Evolutionary conservation across 495 filamentous ascomycete genomes (phyloP).

Genomic region (Talaromyces adpressus): DNA sequence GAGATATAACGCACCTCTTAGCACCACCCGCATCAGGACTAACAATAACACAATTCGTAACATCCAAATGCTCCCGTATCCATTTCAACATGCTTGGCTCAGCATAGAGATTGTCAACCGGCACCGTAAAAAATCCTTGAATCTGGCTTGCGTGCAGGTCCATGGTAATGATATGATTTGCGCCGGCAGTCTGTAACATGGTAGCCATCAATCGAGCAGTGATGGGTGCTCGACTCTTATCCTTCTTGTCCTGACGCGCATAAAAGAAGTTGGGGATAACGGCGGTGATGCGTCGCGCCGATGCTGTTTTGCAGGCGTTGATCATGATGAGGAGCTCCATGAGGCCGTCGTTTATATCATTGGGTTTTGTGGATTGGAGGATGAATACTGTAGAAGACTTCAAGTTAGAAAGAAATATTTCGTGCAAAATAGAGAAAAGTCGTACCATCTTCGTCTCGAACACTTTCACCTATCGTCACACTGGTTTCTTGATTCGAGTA

Average conservation of each 20-base stretch:
- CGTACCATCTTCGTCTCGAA: constrained; percentile 90
- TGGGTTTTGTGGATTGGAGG: constrained; percentile 88
- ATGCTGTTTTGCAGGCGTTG: constrained; percentile 95
- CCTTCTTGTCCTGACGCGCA: constrained; percentile 99
- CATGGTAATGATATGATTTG: constrained; percentile 84
- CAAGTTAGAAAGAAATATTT: background rate
- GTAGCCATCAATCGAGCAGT: constrained; percentile 93
- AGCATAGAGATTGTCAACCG: constrained; percentile 94
- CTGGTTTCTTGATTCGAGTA: constrained; percentile 98
- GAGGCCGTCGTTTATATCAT: constrained; percentile 95
- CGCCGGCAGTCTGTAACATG: constrained; percentile 92
- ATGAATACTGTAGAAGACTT: constrained; percentile 67
- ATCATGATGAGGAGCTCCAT: constrained; percentile 99
- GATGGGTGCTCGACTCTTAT: constrained; percentile 81
- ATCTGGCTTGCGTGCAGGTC: constrained; percentile 61
- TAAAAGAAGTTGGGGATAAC: constrained; percentile 97
- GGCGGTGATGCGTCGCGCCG: constrained; percentile 86
- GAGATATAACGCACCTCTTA: constrained; percentile 61
- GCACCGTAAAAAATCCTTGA: constrained; percentile 95
- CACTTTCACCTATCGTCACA: constrained; percentile 93
- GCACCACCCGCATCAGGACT: constrained; percentile 95
- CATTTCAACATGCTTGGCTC: constrained; percentile 88
- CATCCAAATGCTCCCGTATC: constrained; percentile 79
- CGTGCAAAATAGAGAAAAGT: constrained; percentile 6
- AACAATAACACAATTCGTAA: constrained; percentile 86